A percentile compares a stretch with the other conserved stretches of the same genome.
These are phyloP conservation scores for Alternaria rosae DNA, from an alignment of 2,329 filamentous ascomycete species.

Conservation along the genomic window DNA sequence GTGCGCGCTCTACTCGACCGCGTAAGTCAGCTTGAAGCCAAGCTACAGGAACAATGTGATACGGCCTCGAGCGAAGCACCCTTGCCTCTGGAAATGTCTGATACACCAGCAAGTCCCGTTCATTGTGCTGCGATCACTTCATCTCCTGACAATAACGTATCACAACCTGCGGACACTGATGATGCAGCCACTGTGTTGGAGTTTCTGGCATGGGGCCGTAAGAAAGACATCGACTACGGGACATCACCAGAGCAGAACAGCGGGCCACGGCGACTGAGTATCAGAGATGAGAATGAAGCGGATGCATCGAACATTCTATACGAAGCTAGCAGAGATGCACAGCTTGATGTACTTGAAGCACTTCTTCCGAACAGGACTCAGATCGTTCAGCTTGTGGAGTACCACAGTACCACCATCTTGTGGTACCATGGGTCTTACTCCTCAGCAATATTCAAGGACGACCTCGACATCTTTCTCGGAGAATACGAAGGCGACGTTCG, in stretches of 20 bases:
- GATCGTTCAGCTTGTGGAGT: constrained; percentile 37
- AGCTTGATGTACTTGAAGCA: constrained; percentile 40
- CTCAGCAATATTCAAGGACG: constrained; percentile 20
- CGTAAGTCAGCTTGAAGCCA: constrained; percentile 36
- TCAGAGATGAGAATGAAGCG: constrained; percentile 1
- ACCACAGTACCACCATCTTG: constrained; percentile 46
- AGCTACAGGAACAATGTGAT: constrained; percentile 12
- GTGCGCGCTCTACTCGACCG: constrained; percentile 32
- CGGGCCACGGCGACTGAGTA: constrained; percentile 7
- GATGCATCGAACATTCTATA: background rate
- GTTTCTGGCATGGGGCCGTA: constrained; percentile 58
- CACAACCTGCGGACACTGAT: background rate
- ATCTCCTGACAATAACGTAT: background rate
- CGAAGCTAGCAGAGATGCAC: constrained; percentile 17
- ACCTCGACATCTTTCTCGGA: constrained; percentile 5
- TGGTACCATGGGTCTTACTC: constrained; percentile 52
- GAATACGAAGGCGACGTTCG: constrained; percentile 48
- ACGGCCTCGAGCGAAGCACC: background rate
- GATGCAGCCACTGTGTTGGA: constrained; percentile 58
- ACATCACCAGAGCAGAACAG: constrained; percentile 22
- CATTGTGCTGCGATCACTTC: constrained; percentile 2
- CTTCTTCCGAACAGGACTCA: constrained; percentile 34
- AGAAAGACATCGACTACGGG: constrained; percentile 47
- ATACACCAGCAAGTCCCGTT: constrained; percentile 17
- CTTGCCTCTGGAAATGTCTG: background rate